These are phyloP conservation scores for Cladobotryum mycophilum DNA, from an alignment of 2,329 filamentous ascomycete species.

Conservation along the genomic window DNA sequence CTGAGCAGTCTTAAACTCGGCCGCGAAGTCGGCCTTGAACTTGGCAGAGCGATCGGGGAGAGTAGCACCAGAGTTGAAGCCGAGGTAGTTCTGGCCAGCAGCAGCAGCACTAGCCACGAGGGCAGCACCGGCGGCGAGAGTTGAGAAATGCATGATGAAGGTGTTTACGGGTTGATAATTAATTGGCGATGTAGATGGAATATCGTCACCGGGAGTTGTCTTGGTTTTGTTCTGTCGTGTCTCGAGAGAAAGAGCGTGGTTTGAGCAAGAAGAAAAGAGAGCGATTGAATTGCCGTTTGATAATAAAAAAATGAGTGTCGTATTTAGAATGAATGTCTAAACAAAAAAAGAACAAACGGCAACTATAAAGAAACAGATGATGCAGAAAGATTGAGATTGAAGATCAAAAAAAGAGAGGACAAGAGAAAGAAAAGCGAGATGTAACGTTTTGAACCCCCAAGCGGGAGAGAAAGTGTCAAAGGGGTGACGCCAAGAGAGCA, in stretches of 20 bases:
- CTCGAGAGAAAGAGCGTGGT: neutral
- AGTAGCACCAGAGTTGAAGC: conserved; percentile 48
- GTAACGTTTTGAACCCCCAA: neutral
- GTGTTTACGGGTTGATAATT: neutral
- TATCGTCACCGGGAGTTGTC: too few species aligned
- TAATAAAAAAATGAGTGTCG: neutral
- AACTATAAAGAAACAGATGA: neutral
- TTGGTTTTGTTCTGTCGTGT: too few species aligned
- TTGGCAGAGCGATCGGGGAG: conserved; percentile 43
- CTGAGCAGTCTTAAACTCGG: conserved; percentile 39
- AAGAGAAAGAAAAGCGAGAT: conserved; percentile 4
- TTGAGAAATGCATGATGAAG: conserved; percentile 42
- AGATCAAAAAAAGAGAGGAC: neutral
- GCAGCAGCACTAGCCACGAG: conserved; percentile 35
- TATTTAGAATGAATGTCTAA: too few species aligned
- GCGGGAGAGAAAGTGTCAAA: neutral
- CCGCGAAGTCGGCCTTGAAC: conserved; percentile 44
- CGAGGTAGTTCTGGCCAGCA: conserved; percentile 42
- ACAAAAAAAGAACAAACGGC: neutral
- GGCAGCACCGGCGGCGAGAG: conserved; percentile 29
- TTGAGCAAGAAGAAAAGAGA: neutral
- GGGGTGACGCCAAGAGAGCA: too few species aligned
- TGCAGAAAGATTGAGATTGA: conserved; percentile 2
- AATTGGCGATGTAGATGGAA: too few species aligned
- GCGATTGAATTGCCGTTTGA: neutral